Evolutionary conservation across 2,329 filamentous ascomycete genomes (phyloP).

Genomic region (Colletotrichum sidae): DNA sequence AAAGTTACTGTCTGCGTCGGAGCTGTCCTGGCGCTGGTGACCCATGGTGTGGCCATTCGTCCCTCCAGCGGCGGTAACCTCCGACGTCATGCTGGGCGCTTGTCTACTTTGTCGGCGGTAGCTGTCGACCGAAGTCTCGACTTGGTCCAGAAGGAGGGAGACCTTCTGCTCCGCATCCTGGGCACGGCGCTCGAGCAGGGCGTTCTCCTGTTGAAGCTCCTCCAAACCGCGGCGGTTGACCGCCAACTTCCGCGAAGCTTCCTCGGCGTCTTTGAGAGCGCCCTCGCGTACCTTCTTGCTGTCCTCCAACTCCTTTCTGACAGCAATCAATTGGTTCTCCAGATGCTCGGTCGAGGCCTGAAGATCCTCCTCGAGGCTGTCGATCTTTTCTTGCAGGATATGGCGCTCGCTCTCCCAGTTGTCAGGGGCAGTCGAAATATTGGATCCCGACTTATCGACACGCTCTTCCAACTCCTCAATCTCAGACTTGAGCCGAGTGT

Average conservation of each 20-base stretch:
- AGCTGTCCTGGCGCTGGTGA: constrained; percentile 66
- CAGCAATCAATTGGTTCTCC: constrained; percentile 75
- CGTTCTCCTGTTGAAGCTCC: constrained; percentile 85
- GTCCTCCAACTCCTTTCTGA: constrained; percentile 77
- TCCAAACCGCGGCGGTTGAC: constrained; percentile 77
- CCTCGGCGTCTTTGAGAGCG: constrained; percentile 66
- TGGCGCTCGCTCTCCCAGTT: constrained; percentile 83
- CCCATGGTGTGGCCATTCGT: constrained; percentile 51
- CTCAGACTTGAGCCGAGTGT: constrained; percentile 83
- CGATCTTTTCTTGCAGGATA: constrained; percentile 75
- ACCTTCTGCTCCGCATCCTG: constrained; percentile 94
- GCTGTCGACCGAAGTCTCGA: constrained; percentile 92
- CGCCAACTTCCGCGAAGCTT: constrained; percentile 67
- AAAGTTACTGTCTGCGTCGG: constrained; percentile 73
- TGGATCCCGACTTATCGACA: constrained; percentile 49
- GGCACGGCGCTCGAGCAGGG: constrained; percentile 83
- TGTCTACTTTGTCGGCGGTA: constrained; percentile 84
- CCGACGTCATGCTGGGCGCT: constrained; percentile 63
- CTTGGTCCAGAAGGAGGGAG: constrained; percentile 90
- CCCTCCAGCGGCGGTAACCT: constrained; percentile 44
- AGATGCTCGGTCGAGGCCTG: constrained; percentile 73
- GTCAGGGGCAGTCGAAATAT: constrained; percentile 54
- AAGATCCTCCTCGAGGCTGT: constrained; percentile 76
- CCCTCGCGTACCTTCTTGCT: constrained; percentile 77
- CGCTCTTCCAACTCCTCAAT: constrained; percentile 75